Evolutionary conservation across 352 stramenopile species (phyloP).

Genomic region (Pythium dissotocum): DNA sequence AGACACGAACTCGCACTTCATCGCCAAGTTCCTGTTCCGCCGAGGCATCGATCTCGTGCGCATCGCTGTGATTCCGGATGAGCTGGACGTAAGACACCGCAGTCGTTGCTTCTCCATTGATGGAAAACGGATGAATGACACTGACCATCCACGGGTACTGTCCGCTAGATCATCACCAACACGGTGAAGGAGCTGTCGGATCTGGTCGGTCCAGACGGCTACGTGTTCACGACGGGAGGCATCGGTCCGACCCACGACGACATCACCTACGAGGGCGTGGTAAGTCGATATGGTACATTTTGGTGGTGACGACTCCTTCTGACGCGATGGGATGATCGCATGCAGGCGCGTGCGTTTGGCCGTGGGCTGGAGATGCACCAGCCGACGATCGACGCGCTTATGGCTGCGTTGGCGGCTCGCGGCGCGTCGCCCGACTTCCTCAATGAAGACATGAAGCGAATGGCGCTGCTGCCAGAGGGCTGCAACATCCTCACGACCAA

Average conservation of each 20-base stretch:
- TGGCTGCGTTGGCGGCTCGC: constrained; percentile 36
- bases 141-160: neutral
- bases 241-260: constrained; percentile 88
- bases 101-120: neutral
- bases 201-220: constrained; percentile 69
- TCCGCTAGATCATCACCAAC: constrained; percentile 56
- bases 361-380: constrained; percentile 64
- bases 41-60: constrained; percentile 75
- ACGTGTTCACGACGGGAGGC: constrained; percentile 83
- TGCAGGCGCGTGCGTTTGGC: constrained; percentile 71
- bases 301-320: neutral
- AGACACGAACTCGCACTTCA: constrained; percentile 47
- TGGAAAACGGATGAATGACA: neutral
- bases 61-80: constrained; percentile 75
- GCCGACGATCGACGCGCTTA: constrained; percentile 52
- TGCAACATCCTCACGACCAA: constrained; percentile 56
- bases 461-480: constrained; percentile 65
- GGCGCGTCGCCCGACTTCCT: constrained; percentile 31
- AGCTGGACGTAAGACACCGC: constrained; percentile 45
- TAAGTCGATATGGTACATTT: constrained; percentile 17
- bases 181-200: constrained; percentile 78
- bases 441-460: constrained; percentile 76
- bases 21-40: constrained; percentile 79
- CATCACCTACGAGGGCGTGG: constrained; percentile 88
- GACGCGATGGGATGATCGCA: neutral